phyloP scores from a whole-genome alignment of 78 protist genomes.

The Anaeramoeba ignava region DNA sequence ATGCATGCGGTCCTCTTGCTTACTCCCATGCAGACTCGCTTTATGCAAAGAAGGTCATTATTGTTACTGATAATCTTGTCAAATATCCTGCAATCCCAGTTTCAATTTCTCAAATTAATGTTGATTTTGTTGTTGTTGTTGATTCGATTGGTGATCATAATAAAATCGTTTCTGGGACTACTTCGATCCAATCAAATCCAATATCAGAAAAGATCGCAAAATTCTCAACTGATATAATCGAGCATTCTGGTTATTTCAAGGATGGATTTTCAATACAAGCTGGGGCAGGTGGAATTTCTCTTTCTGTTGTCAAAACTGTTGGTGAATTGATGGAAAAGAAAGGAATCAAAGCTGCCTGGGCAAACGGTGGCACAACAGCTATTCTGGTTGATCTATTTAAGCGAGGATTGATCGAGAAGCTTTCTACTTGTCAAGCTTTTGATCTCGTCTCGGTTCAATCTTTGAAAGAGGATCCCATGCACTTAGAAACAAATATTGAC shows the following conservation, averaged over 20 bases:
- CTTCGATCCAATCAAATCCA: neutral
- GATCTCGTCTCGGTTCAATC: slow-evolving; percentile 9
- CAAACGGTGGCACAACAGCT: slow-evolving; percentile 24
- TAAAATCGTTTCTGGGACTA: slow-evolving; percentile 12
- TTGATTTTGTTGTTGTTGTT: slow-evolving; percentile 13
- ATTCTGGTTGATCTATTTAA: slow-evolving; percentile 11
- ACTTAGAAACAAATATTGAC: slow-evolving; percentile 14
- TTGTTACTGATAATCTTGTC: slow-evolving; percentile 13
- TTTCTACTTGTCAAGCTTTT: slow-evolving; percentile 23
- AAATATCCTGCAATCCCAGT: slow-evolving; percentile 18
- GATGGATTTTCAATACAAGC: slow-evolving; percentile 15
- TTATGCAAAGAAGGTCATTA: slow-evolving; percentile 17
- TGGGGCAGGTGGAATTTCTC: slow-evolving; percentile 20
- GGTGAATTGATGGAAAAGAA: neutral
- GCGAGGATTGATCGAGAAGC: slow-evolving; percentile 11
- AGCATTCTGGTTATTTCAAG: neutral
- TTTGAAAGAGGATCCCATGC: slow-evolving; percentile 4
- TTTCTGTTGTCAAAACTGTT: neutral
- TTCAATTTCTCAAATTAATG: slow-evolving; percentile 8
- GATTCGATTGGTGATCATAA: slow-evolving; percentile 8
- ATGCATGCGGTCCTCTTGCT: slow-evolving; percentile 17
- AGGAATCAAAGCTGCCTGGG: slow-evolving; percentile 10
- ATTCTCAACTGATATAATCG: neutral
- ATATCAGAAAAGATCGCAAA: neutral
- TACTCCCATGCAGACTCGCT: slow-evolving; percentile 5